phyloP scores from a whole-genome alignment of 2,329 filamentous ascomycete species.

The Samsoniella hepiali region DNA sequence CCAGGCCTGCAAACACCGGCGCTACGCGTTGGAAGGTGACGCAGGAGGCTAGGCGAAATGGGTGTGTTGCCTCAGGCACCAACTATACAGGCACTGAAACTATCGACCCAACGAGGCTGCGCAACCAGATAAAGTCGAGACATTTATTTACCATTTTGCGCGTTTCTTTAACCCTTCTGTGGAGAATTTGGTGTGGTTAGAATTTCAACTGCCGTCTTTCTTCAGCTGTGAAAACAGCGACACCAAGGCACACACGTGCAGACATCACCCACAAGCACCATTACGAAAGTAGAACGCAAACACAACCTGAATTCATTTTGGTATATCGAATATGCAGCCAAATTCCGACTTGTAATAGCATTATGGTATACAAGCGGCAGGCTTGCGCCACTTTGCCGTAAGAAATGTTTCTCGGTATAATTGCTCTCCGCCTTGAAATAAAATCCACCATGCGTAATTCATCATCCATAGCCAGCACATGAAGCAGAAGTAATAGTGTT shows the following conservation, averaged over 20 bases:
- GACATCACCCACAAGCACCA: background rate
- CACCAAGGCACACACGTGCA: background rate
- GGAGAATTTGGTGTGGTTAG: too few species aligned
- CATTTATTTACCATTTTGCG: background rate
- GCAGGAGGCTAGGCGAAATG: background rate
- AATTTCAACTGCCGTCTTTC: background rate
- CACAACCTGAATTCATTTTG: slow-evolving; percentile 19
- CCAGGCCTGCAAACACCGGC: slow-evolving; percentile 15
- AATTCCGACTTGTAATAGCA: slow-evolving; percentile 16
- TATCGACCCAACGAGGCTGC: background rate
- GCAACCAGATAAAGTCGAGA: background rate
- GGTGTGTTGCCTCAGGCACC: slow-evolving; percentile 22
- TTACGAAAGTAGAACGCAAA: background rate
- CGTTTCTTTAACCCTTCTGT: too few species aligned
- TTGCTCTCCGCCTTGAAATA: slow-evolving; percentile 16
- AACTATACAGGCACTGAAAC: background rate
- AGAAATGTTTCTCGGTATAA: slow-evolving; percentile 18
- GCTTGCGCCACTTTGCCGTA: slow-evolving; percentile 16
- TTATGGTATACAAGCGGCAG: slow-evolving; percentile 17
- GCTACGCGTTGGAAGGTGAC: slow-evolving; percentile 5
- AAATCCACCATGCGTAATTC: slow-evolving; percentile 17
- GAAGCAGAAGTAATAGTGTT: slow-evolving; percentile 11
- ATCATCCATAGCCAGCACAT: slow-evolving; percentile 18
- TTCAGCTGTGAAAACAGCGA: background rate
- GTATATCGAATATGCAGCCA: slow-evolving; percentile 19